Conservation (phyloP, 352 stramenopile species). For the Salisapilia sapeloensis region DNA sequence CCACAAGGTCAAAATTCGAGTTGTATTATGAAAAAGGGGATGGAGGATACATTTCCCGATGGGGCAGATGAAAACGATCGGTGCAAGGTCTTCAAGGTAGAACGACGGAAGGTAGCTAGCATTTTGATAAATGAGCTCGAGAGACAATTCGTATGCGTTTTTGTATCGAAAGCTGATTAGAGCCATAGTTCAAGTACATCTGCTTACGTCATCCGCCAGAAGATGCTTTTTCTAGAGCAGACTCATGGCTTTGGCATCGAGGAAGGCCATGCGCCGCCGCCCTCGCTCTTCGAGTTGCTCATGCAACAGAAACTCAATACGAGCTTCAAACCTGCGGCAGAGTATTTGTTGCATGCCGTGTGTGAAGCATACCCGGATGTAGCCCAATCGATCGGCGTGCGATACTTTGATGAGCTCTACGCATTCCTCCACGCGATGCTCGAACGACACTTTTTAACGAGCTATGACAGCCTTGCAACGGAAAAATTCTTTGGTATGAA, state of each 20-base stretch:
- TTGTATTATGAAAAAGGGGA: conserved; percentile 1
- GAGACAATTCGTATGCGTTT: too few relatives aligned
- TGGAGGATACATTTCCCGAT: too few relatives aligned
- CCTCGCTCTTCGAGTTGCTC: conserved; percentile 74
- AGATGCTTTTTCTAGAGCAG: conserved; percentile 71
- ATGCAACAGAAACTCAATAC: conserved; percentile 77
- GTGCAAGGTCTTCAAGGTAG: too few relatives aligned
- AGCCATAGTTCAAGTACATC: not conserved
- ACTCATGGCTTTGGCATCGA: conserved; percentile 39
- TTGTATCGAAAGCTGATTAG: too few relatives aligned
- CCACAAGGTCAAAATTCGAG: not conserved
- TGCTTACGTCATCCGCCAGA: not conserved
- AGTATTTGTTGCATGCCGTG: conserved; percentile 56
- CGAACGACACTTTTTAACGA: conserved; percentile 55
- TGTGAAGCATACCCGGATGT: conserved; percentile 61
- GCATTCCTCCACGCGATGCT: conserved; percentile 34
- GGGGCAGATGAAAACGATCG: too few relatives aligned
- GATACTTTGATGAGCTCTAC: conserved; percentile 65
- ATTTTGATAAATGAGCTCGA: too few relatives aligned
- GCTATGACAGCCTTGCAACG: conserved; percentile 57
- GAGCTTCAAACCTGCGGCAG: conserved; percentile 52
- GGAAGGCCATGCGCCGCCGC: conserved; percentile 5
- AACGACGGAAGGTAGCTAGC: too few relatives aligned
- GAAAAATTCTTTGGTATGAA: conserved; percentile 83
- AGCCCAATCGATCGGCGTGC: conserved; percentile 27